Evolutionary conservation across 1,284 basidiomycete species (phyloP).

Genomic region (Malassezia brasiliensis): DNA sequence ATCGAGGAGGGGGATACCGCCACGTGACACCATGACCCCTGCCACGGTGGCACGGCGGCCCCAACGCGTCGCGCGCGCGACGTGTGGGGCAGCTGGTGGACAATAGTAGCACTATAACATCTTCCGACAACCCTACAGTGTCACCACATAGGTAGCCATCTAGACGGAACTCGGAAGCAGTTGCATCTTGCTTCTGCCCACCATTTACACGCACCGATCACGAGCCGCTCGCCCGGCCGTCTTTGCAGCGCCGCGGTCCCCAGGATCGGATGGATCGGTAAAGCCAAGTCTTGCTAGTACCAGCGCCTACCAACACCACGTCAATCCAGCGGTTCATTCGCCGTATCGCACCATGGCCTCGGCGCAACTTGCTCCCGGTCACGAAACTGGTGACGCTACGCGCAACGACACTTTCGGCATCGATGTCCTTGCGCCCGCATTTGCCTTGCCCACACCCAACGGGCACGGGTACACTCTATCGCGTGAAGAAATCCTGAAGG

Average conservation of each 20-base stretch:
- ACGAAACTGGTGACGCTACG: not conserved
- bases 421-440: slow-evolving; percentile 14
- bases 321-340: not conserved
- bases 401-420: slow-evolving; percentile 5
- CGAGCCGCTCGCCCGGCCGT: slow-evolving; percentile 7
- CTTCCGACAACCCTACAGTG: no score
- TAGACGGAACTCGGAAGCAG: no score
- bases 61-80: not conserved
- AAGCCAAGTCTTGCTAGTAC: not conserved
- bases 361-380: not conserved
- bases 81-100: no score
- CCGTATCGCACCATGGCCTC: not conserved
- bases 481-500: slow-evolving; percentile 41
- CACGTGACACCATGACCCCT: slow-evolving; percentile 1
- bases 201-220: slow-evolving; percentile 9
- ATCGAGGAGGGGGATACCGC: not conserved
- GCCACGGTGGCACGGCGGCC: slow-evolving; percentile 6
- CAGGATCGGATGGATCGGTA: slow-evolving; percentile 4
- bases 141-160: no score
- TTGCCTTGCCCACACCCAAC: not conserved
- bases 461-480: slow-evolving; percentile 26
- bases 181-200: slow-evolving; percentile 1
- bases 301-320: slow-evolving; percentile 8
- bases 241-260: not conserved
- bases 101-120: no score